These are phyloP conservation scores for Tetratostichococcus sp. DNA, from an alignment of 139 green algal species.

Conservation along the genomic window DNA sequence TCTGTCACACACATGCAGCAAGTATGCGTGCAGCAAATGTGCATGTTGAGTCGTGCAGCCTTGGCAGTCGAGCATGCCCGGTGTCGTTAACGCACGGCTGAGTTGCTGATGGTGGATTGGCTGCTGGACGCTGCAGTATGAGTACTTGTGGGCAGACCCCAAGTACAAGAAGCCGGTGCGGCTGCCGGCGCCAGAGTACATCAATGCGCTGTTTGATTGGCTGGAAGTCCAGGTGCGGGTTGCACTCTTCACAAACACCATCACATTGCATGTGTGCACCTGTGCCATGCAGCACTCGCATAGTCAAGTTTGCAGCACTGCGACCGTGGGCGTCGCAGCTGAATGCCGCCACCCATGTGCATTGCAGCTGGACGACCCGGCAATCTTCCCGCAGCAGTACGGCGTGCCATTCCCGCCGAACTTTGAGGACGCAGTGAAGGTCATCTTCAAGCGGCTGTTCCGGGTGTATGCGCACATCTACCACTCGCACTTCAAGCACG, in stretches of 20 bases:
- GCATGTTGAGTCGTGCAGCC: too few species aligned
- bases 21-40: too few species aligned
- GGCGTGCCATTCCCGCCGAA: conserved; percentile 79
- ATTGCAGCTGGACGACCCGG: conserved; percentile 82
- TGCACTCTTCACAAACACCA: conserved; percentile 3
- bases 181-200: conserved; percentile 90
- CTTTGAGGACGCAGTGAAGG: conserved; percentile 83
- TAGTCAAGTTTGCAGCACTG: too few species aligned
- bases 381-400: conserved; percentile 86
- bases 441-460: conserved; percentile 98
- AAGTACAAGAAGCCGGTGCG: conserved; percentile 91
- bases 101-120: too few species aligned
- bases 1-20: too few species aligned
- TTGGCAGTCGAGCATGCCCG: too few species aligned
- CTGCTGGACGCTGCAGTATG: conserved; percentile 64
- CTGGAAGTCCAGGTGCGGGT: conserved; percentile 83
- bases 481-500: conserved; percentile 92
- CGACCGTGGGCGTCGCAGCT: too few species aligned
- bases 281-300: too few species aligned
- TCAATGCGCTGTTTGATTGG: conserved; percentile 96
- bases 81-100: too few species aligned
- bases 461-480: conserved; percentile 99
- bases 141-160: conserved; percentile 97
- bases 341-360: too few species aligned
- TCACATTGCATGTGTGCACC: neutral